These are phyloP conservation scores for Plasmodium malariae DNA, from an alignment of 169 alveolate species.

Conservation along the genomic window DNA sequence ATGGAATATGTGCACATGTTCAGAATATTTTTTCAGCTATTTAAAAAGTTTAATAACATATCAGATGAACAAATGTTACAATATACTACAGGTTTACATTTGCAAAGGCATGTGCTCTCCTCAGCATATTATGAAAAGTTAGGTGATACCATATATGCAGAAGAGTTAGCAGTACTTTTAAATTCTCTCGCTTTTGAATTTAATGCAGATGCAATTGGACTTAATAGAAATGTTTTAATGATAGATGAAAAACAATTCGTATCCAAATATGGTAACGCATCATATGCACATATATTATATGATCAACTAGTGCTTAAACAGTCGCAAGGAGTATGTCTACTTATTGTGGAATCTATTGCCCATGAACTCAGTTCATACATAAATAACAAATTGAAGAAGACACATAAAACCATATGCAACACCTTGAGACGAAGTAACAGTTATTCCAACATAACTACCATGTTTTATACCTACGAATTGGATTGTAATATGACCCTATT, in stretches of 20 bases:
- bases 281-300: conserved; percentile 23
- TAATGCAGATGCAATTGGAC: conserved; percentile 32
- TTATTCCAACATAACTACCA: conserved; percentile 43
- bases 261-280: background rate
- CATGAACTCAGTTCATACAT: conserved; percentile 22
- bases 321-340: conserved; percentile 53
- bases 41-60: conserved; percentile 5
- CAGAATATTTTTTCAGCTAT: conserved; percentile 44
- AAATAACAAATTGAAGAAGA: conserved; percentile 10
- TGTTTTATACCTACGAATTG: conserved; percentile 59
- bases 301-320: conserved; percentile 42
- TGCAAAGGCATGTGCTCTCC: background rate
- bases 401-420: conserved; percentile 6
- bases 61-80: conserved; percentile 56
- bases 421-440: conserved; percentile 23
- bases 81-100: conserved; percentile 31
- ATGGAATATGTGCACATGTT: conserved; percentile 74
- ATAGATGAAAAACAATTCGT: conserved; percentile 14
- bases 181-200: conserved; percentile 40
- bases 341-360: conserved; percentile 34
- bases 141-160: conserved; percentile 29
- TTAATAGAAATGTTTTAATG: conserved; percentile 14
- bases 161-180: conserved; percentile 67
- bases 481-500: conserved; percentile 56
- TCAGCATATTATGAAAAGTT: background rate